These are phyloP conservation scores for Ambrosia artemisiifolia DNA, from an alignment of 129 eudicot genomes.

Conservation along the genomic window DNA sequence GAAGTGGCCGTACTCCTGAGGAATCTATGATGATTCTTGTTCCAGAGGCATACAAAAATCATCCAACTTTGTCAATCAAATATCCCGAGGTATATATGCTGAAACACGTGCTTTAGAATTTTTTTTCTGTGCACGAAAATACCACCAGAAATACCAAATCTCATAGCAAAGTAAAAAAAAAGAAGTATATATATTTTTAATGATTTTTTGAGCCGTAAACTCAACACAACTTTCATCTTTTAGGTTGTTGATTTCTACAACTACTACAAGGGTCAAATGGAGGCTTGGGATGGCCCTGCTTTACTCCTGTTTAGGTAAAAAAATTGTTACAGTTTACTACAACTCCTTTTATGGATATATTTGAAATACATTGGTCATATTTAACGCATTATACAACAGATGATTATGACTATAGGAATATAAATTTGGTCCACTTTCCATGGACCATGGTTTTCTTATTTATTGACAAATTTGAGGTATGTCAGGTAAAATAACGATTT, in stretches of 20 bases:
- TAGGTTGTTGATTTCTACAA: conserved; percentile 90
- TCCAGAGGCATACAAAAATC: conserved; percentile 99
- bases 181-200: neutral
- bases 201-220: neutral
- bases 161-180: too few species aligned
- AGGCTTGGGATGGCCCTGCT: conserved; percentile 99
- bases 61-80: conserved; percentile 85
- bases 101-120: neutral
- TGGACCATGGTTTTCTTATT: conserved; percentile 14
- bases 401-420: neutral
- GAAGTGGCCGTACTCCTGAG: conserved; percentile 95
- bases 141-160: too few species aligned
- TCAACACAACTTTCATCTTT: neutral
- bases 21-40: conserved; percentile 99
- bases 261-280: conserved; percentile 99
- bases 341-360: neutral
- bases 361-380: neutral
- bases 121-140: too few species aligned
- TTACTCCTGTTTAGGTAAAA: conserved; percentile 87
- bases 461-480: neutral
- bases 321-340: neutral
- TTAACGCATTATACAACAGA: neutral
- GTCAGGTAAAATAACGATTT: neutral
- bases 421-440: neutral
- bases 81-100: conserved; percentile 82